Evolutionary conservation across 306 rosid genomes (phyloP).

Genomic region (Pyrus betulifolia): DNA sequence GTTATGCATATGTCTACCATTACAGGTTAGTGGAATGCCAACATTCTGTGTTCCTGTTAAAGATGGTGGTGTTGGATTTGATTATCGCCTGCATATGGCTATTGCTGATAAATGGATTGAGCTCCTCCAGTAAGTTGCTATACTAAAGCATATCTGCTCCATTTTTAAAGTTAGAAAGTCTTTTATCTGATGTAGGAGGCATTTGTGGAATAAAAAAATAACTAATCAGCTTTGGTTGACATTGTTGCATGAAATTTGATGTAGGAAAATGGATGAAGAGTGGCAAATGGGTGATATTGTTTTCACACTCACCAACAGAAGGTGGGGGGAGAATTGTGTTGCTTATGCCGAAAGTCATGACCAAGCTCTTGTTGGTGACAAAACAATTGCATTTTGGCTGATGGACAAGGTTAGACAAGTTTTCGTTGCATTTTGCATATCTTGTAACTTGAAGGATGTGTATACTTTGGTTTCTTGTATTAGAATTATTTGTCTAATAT

Average conservation of each 20-base stretch:
- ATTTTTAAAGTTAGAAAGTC: neutral
- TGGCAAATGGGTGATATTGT: constrained; percentile 84
- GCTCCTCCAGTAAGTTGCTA: constrained; percentile 62
- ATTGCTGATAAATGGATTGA: constrained; percentile 98
- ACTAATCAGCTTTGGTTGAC: neutral
- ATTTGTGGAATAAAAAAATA: neutral
- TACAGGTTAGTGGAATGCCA: constrained; percentile 99
- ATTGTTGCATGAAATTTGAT: neutral
- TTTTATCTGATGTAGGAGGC: neutral
- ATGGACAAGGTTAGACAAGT: constrained; percentile 81
- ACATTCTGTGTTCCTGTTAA: constrained; percentile 78
- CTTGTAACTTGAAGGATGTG: neutral
- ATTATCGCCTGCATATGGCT: constrained; percentile 96
- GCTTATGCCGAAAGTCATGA: constrained; percentile 98
- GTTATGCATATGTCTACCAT: constrained; percentile 13
- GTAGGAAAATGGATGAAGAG: constrained; percentile 69
- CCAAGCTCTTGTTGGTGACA: constrained; percentile 99
- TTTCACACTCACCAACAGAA: constrained; percentile 78
- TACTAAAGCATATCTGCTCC: neutral
- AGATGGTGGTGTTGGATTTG: constrained; percentile 92
- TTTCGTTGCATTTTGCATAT: neutral
- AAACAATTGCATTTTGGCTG: constrained; percentile 98
- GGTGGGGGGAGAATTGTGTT: constrained; percentile 94
- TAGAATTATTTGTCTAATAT: constrained; percentile 3
- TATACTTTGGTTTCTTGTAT: neutral